Evolutionary conservation across 495 filamentous ascomycete species (phyloP), one percentile per base, ranked within the genome.

Genomic region (Penicillium herquei): DNA sequence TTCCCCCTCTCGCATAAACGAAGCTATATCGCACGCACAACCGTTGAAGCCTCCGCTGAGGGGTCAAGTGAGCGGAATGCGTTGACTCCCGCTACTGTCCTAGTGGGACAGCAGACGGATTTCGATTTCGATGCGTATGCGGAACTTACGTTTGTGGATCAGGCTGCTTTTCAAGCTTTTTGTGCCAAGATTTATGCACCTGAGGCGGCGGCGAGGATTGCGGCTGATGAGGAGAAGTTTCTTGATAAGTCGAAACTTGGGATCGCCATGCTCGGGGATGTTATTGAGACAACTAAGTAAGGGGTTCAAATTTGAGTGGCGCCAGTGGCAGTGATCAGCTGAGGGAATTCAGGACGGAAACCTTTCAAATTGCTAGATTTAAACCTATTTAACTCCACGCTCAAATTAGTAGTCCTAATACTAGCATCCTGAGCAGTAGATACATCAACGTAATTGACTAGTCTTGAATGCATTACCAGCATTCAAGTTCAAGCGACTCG

Each of bases 71-170:
- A 40, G 0, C 61, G 64, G 13, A 67, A 67, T 40, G 46, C 61
- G 11, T 40, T 49, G 2, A 67, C 61, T 3, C 70, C 70, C 8
- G 73, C 72, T 7, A 59, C 55, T 1, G 54, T 74, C 3, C 37
- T 74, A 10, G 39, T 62, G 7, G 74, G 75, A 18, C 56, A 50
- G 12, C 73, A 71, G 56, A 37, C 54, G 7, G 73, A 71, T 39
- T 70, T 74, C 39, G 68, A 76, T 31, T 73, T 70, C 47, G 75
- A 78, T 46, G 69, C 63, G 12, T 56, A 70, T 17, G 70, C 64
- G 3, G 69, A 71, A 42, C 40, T 78, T 6, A 66, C 56, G 0
- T 77, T 73, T 44, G 52, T 53, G 12, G 67, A 73, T 44, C 62
- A 65, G 31, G 66, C 53, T 14, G 61, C 65, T 9, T 71, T 69